phyloP scores from a whole-genome alignment of 176 grass and related monocot genomes.

The Pontederia paniculata region DNA sequence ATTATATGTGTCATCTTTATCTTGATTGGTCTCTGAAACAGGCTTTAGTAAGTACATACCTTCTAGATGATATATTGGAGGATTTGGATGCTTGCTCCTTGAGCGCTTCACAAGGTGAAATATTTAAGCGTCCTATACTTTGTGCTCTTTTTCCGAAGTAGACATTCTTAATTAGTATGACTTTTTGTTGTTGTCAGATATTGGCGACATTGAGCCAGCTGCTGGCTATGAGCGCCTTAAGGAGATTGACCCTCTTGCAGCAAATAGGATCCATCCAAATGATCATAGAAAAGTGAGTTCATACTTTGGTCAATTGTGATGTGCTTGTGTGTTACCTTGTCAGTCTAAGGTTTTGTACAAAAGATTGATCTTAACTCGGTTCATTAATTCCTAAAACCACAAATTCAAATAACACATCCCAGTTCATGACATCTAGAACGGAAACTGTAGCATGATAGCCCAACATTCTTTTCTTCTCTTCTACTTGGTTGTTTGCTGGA shows the following conservation, averaged over 20 bases:
- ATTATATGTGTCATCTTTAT: background rate
- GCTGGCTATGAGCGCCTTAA: conserved; percentile 40
- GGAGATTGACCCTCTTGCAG: conserved; percentile 62
- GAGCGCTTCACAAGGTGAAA: conserved; percentile 18
- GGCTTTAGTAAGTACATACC: conserved; percentile 71
- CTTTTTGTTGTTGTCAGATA: conserved; percentile 22
- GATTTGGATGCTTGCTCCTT: conserved; percentile 23
- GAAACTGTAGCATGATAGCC: too few relatives aligned
- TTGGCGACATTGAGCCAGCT: conserved; percentile 27
- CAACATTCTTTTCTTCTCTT: too few relatives aligned
- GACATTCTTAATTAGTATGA: too few relatives aligned
- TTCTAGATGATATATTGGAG: conserved; percentile 63
- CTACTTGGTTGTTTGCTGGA: too few relatives aligned
- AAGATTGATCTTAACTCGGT: background rate
- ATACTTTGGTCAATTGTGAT: conserved; percentile 9
- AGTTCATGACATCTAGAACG: too few relatives aligned
- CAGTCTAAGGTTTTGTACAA: background rate
- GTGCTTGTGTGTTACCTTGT: background rate
- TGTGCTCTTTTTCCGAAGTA: too few relatives aligned
- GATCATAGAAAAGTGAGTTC: conserved; percentile 63
- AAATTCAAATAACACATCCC: too few relatives aligned
- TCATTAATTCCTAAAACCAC: background rate
- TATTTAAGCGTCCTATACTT: background rate
- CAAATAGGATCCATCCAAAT: conserved; percentile 77
- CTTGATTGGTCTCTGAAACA: conserved; percentile 12